These are phyloP conservation scores for Erigeron philadelphicus DNA, from an alignment of 140 eudicot species.

Conservation along the genomic window DNA sequence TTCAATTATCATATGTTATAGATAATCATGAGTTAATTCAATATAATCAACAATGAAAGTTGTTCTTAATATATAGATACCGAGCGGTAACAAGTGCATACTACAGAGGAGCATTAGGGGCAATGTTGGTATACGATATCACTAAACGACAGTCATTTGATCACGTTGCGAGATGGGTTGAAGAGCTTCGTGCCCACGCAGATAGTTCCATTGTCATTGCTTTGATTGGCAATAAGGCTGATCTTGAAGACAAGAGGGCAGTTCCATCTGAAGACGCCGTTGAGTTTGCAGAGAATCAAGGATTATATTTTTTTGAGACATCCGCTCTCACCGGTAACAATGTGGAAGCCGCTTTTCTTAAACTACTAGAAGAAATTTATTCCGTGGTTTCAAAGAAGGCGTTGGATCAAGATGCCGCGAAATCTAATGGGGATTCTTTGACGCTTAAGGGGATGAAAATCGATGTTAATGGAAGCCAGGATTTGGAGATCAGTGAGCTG, in stretches of 20 bases:
- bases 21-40: background rate
- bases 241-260: conserved; percentile 55
- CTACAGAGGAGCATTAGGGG: conserved; percentile 93
- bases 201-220: conserved; percentile 65
- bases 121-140: conserved; percentile 73
- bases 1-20: background rate
- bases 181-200: conserved; percentile 77
- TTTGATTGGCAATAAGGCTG: conserved; percentile 74
- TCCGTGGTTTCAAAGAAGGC: conserved; percentile 60
- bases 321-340: conserved; percentile 79
- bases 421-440: conserved; percentile 22
- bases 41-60: background rate
- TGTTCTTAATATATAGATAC: conserved; percentile 38
- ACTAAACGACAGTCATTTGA: conserved; percentile 69
- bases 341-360: conserved; percentile 64
- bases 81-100: conserved; percentile 93
- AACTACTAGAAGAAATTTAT: conserved; percentile 53
- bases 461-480: conserved; percentile 49
- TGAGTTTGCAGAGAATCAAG: conserved; percentile 70
- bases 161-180: conserved; percentile 78
- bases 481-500: conserved; percentile 71
- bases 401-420: conserved; percentile 45
- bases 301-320: conserved; percentile 70
- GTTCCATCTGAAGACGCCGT: conserved; percentile 71
- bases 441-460: conserved; percentile 53